phyloP scores from a whole-genome alignment of 495 filamentous ascomycete species.

The Venustampulla echinocandica region DNA sequence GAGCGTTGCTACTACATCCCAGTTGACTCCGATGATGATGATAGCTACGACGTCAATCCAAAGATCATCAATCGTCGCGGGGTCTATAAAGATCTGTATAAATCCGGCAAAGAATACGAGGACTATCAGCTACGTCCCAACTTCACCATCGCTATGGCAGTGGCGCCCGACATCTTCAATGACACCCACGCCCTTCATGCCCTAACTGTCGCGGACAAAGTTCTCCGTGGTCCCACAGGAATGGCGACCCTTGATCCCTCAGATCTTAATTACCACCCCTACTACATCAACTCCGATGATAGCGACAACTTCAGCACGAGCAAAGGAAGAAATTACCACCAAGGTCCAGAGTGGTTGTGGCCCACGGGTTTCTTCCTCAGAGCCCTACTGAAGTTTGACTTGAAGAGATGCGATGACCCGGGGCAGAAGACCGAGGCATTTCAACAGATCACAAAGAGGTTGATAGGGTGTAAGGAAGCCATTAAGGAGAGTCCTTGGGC shows the following conservation, averaged over 20 bases:
- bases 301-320: constrained; percentile 77
- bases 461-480: constrained; percentile 73
- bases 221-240: constrained; percentile 76
- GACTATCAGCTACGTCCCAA: constrained; percentile 96
- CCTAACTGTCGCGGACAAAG: constrained; percentile 67
- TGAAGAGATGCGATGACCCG: constrained; percentile 55
- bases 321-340: constrained; percentile 95
- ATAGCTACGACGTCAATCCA: constrained; percentile 69
- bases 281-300: constrained; percentile 94
- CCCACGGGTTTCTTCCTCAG: constrained; percentile 90
- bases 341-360: constrained; percentile 99
- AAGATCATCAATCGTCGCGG: constrained; percentile 76
- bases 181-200: constrained; percentile 65
- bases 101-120: constrained; percentile 86
- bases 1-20: constrained; percentile 88
- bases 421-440: constrained; percentile 72
- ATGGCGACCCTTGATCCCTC: constrained; percentile 92
- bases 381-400: constrained; percentile 83
- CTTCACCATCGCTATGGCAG: constrained; percentile 92
- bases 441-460: constrained; percentile 80
- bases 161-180: constrained; percentile 81
- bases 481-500: constrained; percentile 76
- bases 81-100: constrained; percentile 96
- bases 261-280: constrained; percentile 85
- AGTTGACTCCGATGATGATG: constrained; percentile 53